These are phyloP conservation scores for Amaranthus hypochondriacus DNA, from an alignment of 148 eudicot genomes.

Conservation along the genomic window DNA sequence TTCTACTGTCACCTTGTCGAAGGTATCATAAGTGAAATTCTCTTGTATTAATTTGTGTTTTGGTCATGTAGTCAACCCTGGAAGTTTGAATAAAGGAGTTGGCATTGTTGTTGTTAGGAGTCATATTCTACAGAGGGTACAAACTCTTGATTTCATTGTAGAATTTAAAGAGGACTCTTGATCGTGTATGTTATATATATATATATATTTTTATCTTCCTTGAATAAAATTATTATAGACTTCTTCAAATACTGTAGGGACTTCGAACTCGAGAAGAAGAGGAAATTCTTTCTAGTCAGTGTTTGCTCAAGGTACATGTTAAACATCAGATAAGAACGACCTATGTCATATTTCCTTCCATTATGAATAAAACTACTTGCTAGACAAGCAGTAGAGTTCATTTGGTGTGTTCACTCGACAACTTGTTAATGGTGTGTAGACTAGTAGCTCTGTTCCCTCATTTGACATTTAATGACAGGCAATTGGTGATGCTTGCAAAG, in stretches of 20 bases:
- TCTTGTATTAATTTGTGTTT: no score
- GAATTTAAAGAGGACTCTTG: not conserved
- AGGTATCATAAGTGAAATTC: constrained; percentile 37
- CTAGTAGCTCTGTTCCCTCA: not conserved
- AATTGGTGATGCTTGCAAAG: constrained; percentile 64
- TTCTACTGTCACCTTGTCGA: constrained; percentile 73
- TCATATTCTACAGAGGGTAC: not conserved
- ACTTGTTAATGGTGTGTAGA: not conserved
- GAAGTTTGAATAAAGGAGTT: no score
- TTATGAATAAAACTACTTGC: not conserved
- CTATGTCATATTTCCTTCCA: not conserved
- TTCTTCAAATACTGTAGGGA: constrained; percentile 50
- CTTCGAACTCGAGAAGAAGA: constrained; percentile 87
- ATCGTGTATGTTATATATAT: not conserved
- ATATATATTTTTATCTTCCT: constrained; percentile 2
- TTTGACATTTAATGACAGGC: constrained; percentile 39
- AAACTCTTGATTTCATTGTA: not conserved
- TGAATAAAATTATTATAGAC: not conserved
- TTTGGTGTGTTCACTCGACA: not conserved
- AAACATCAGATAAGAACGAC: not conserved
- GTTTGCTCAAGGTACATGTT: constrained; percentile 63
- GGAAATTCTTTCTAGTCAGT: constrained; percentile 78
- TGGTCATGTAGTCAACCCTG: no score
- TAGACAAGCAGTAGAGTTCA: not conserved
- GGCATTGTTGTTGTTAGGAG: not conserved